Base-by-base conservation (phyloP, 2,329 filamentous ascomycete genomes). In the Penicillium hesseltinei region DNA sequence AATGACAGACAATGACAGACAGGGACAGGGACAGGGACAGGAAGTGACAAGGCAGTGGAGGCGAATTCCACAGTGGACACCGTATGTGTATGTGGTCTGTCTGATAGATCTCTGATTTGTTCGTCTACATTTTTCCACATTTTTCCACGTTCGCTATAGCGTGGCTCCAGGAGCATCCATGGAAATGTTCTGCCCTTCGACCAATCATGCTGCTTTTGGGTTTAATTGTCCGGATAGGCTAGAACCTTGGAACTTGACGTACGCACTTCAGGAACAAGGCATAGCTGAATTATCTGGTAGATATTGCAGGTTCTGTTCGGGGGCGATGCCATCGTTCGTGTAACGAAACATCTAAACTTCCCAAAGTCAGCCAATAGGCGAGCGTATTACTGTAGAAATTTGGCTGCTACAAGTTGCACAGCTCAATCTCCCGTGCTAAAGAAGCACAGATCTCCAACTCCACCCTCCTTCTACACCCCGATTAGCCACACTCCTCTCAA, bases 11-110 rank as follows among this genome's bases (percentile, higher is more conserved):
- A 31, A 7, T 59, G 51, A 59, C 59, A 58, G 42, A 51, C 40
- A 49, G n/a, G 55, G 42, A 51, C 40, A 49, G n/a, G 55, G 42
- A 51, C 40, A 49, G n/a, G 55, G 59, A 63, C 55, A 58, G 45
- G 25, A 38, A 47, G 13, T 55, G 61, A 63, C 56, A 59, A 59
- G 45, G 21, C 27, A 58, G 23, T 25, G 53, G 54, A 51, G 62
- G 59, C 61, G 54, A 66, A 62, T 38, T 19, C 52, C n/a, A 11
- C 15, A 44, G 36, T 59, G 60, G 53, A 48, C 8, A 48, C 46
- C 38, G 25, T 25, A 45, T 29, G 25, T 31, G 25, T 25, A 45
- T 29, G 25, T 31, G 11, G 29, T 10, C 11, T 36, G 4, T 35
- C 21, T 53, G 33, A 27, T 33, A 17, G 2, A 23, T 38, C 23